Evolutionary conservation across 257 asterid genomes (phyloP).

Genomic region (Petunia axillaris): DNA sequence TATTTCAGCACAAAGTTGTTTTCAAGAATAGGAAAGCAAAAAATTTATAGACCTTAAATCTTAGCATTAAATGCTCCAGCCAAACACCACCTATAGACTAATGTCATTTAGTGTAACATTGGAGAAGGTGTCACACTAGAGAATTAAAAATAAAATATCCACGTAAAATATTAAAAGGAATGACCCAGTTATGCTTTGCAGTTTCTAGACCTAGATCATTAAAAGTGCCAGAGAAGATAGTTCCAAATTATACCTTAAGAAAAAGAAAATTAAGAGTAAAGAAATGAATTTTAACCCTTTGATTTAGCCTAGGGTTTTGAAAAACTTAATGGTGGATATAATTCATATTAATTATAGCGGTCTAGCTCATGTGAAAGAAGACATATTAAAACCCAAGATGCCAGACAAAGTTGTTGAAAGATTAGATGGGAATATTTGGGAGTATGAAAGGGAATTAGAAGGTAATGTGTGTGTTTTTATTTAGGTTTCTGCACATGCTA

Average conservation of each 20-base stretch:
- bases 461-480: slow-evolving; percentile 55
- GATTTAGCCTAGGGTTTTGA: slow-evolving; percentile 87
- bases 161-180: neutral
- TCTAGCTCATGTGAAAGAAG: slow-evolving; percentile 55
- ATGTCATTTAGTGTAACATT: slow-evolving; percentile 49
- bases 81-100: slow-evolving; percentile 44
- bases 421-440: slow-evolving; percentile 87
- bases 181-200: slow-evolving; percentile 7
- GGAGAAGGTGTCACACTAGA: slow-evolving; percentile 46
- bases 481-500: slow-evolving; percentile 50
- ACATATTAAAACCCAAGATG: slow-evolving; percentile 75
- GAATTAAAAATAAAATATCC: slow-evolving; percentile 20
- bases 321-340: slow-evolving; percentile 36
- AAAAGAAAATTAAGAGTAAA: slow-evolving; percentile 24
- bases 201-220: slow-evolving; percentile 41
- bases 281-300: slow-evolving; percentile 31
- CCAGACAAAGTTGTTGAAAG: slow-evolving; percentile 79
- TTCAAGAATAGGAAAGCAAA: slow-evolving; percentile 24
- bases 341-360: slow-evolving; percentile 22
- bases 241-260: slow-evolving; percentile 33
- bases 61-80: slow-evolving; percentile 48
- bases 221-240: slow-evolving; percentile 47
- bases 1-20: slow-evolving; percentile 15
- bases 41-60: neutral
- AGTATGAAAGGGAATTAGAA: slow-evolving; percentile 80